Evolutionary conservation across 164 flowering plant species (phyloP), one percentile per base, ranked within the genome.

Genomic region (Aristolochia fimbriata): DNA sequence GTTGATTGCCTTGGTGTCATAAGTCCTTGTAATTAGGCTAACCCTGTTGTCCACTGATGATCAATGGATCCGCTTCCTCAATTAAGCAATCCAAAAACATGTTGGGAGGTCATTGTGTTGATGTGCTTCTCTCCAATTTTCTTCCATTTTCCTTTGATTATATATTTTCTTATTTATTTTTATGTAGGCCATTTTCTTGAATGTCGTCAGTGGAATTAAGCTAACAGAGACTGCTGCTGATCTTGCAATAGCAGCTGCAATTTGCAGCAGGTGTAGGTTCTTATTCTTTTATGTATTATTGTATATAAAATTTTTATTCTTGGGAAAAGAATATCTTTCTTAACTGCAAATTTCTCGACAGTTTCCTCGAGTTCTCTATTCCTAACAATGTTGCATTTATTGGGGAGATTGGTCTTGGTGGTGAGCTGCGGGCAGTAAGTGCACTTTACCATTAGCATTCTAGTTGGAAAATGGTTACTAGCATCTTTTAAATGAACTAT

Each of bases 231-330:
- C 96, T 52, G 87, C 95, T 57, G 97, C 87, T 17, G 99, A 94
- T 81, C 97, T 90, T 74, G 97, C 99, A 20, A 68, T 90, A 62
- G 99, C 95, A 68, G 96, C 84, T 50, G 96, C 99, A 65, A 88
- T 93, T 69, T 90, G 97, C 80, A 90, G 97, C 88, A 90, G 97
- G 98, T 75, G 77, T 27, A 71, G 60, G 12, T 47, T 46, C 20
- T 47, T 22, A 15, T 58, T 27, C 27, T 30, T 50, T 30, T 27
- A n/a, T n/a, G n/a, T n/a, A n/a, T n/a, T n/a, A n/a, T 27, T 27
- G 30, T 27, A 27, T 27, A 27, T 27, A 27, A 27, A 27, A 27
- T 27, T 5, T 12, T 50, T 2, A 50, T 61, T 13, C 20, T 23
- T 30, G 2, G 17, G 17, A 57, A 37, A 21, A 15, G 17, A 51